Evolutionary conservation across 371 early-diverging fungal species (phyloP), one percentile per base, ranked within the genome.

Genomic region (Apophysomyces variabilis): DNA sequence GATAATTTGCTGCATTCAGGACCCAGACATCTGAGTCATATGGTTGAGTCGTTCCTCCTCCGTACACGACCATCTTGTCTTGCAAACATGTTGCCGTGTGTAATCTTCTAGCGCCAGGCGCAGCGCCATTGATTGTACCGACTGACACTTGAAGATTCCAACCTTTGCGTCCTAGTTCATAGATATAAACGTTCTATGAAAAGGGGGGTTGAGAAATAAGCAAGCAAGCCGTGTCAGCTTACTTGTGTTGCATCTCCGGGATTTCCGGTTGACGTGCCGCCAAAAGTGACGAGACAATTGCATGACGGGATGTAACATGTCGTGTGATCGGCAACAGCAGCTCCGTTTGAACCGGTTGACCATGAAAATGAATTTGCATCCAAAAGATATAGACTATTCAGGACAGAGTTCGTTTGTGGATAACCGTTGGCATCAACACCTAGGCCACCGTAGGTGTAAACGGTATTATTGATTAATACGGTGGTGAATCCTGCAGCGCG

Each of bases 281-380:
- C 83, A 75, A 83, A 83, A 14, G 78, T 78, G 38, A 83, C 68
- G 8, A 83, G 64, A 38, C 79, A 80, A 21, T 83, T 73, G 38
- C 77, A 75, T 5, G 71, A 62, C 7, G 70, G 70, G 11, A 83
- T 50, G 60, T 74, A 83, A 45, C 83, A 83, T 9, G 79, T 78
- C 9, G 79, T 66, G 63, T 83, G 83, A 39, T 77, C 78, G 4
- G 76, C 70, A 14, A 83, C 62, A 0, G 77, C 80, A 9, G 73
- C 61, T 1, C 83, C 83, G 54, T 83, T 83, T 0, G 80, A 69
- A 0, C 75, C 79, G 5, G 76, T 44, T 0, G 69, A 69, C 80
- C 79, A 77, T 21, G 72, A 65, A 58, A 74, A 80, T 8, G 79
- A 77, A 60, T 74, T 77, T 2, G 70, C 77, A 41, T 83, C 77